Evolutionary conservation across 768 basidiomycete genomes (phyloP).

Genomic region (Tricholoma furcatifolium): DNA sequence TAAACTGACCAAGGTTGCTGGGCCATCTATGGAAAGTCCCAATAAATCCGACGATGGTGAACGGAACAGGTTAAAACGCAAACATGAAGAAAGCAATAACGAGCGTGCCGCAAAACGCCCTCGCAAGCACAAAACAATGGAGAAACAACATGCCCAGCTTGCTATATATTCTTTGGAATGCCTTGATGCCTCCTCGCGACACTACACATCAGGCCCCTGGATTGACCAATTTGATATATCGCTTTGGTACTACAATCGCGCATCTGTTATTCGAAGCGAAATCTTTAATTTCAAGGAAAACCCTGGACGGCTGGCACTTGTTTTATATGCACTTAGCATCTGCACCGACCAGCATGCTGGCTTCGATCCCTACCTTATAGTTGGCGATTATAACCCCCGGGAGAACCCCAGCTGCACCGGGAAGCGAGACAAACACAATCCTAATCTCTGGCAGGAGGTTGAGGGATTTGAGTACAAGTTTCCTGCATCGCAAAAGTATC

Average conservation of each 20-base stretch:
- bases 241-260: slow-evolving; percentile 27
- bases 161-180: neutral
- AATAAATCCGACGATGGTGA: no score
- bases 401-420: no score
- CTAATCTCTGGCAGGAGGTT: slow-evolving; percentile 3
- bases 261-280: slow-evolving; percentile 14
- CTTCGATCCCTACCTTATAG: slow-evolving; percentile 5
- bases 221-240: slow-evolving; percentile 18
- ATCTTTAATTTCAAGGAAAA: slow-evolving; percentile 20
- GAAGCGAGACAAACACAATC: neutral
- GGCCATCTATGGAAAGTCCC: no score
- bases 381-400: neutral
- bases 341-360: slow-evolving; percentile 14
- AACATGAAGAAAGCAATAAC: no score
- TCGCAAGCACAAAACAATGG: no score
- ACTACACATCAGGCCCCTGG: slow-evolving; percentile 20
- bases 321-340: slow-evolving; percentile 12
- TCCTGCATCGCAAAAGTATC: neutral
- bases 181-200: slow-evolving; percentile 13
- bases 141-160: no score
- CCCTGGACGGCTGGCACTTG: slow-evolving; percentile 18
- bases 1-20: no score
- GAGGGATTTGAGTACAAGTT: neutral
- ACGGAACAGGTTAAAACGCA: no score
- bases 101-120: no score